Evolutionary conservation across 106 monocot species (phyloP).

Genomic region (Dactylorhiza incarnata): DNA sequence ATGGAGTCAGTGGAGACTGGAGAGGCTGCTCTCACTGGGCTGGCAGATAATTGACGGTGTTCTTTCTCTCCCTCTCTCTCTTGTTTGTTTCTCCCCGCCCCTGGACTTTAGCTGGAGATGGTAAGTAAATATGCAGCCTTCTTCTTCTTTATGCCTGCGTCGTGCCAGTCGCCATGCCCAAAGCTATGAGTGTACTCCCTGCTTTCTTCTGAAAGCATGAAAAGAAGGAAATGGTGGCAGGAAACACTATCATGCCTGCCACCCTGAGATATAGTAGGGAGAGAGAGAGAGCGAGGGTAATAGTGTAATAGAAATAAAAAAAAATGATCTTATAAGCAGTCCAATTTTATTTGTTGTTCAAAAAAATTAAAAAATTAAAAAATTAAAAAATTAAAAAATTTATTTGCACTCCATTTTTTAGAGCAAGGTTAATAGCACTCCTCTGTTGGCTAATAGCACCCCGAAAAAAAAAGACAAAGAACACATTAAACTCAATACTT

Average conservation of each 20-base stretch:
- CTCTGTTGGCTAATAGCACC: too few species aligned
- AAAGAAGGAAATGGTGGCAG: conserved; percentile 16
- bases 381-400: too few species aligned
- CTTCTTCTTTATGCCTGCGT: not conserved
- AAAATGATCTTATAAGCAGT: too few species aligned
- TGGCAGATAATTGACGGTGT: not conserved
- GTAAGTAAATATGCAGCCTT: conserved; percentile 16
- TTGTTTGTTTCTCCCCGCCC: not conserved
- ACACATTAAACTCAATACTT: too few species aligned
- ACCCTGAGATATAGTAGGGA: conserved; percentile 12
- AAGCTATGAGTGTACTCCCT: not conserved
- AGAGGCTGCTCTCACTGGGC: not conserved
- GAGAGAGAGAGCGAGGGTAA: not conserved
- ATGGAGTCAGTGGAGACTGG: not conserved
- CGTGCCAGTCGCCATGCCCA: conserved; percentile 25
- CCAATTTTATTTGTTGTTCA: too few species aligned
- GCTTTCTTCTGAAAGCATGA: conserved; percentile 13
- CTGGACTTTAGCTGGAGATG: conserved; percentile 2
- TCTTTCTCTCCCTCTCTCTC: not conserved
- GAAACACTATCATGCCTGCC: conserved; percentile 35
- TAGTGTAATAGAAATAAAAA: not conserved
- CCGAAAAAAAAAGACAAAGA: too few species aligned
- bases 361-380: too few species aligned
- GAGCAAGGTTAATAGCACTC: too few species aligned
- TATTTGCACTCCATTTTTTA: too few species aligned